Conservation (phyloP, 129 eudicot species). For the Calendula officinalis region DNA sequence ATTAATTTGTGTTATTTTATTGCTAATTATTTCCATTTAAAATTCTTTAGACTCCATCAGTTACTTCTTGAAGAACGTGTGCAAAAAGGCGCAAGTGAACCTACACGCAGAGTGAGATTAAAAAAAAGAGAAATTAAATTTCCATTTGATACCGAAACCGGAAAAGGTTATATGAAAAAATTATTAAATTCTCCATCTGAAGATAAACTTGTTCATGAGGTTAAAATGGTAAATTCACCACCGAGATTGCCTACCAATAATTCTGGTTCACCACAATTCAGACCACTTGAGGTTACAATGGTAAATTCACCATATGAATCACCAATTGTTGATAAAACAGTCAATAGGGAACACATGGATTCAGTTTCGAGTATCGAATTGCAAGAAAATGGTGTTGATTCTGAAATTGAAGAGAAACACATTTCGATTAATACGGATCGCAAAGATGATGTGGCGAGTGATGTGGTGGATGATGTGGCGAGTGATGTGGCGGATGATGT, state of each 20-base stretch:
- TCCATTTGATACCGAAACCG: conserved; percentile 50
- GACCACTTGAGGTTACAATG: conserved; percentile 35
- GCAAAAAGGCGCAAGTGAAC: conserved; percentile 54
- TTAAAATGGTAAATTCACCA: conserved; percentile 32
- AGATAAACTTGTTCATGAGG: conserved; percentile 64
- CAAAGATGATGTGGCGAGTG: conserved; percentile 29
- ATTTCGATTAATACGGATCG: conserved; percentile 40
- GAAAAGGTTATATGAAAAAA: conserved; percentile 73
- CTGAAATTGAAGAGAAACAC: conserved; percentile 46
- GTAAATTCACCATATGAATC: conserved; percentile 47
- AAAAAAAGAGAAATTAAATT: conserved; percentile 71
- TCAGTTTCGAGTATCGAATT: neutral
- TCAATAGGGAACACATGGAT: conserved; percentile 29
- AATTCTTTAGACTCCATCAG: conserved; percentile 73
- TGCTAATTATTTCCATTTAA: conserved; percentile 14
- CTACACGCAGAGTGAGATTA: conserved; percentile 72
- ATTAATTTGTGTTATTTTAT: neutral
- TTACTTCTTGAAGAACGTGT: conserved; percentile 82
- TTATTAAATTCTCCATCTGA: conserved; percentile 56
- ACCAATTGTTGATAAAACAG: conserved; percentile 34
- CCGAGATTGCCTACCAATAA: conserved; percentile 36
- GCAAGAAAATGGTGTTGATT: conserved; percentile 12
- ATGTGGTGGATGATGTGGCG: conserved; percentile 63
- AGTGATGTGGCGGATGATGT: conserved; percentile 63
- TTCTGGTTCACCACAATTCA: conserved; percentile 35